Evolutionary conservation across 2,329 filamentous ascomycete species (phyloP).

Genomic region (Fusarium graminum): DNA sequence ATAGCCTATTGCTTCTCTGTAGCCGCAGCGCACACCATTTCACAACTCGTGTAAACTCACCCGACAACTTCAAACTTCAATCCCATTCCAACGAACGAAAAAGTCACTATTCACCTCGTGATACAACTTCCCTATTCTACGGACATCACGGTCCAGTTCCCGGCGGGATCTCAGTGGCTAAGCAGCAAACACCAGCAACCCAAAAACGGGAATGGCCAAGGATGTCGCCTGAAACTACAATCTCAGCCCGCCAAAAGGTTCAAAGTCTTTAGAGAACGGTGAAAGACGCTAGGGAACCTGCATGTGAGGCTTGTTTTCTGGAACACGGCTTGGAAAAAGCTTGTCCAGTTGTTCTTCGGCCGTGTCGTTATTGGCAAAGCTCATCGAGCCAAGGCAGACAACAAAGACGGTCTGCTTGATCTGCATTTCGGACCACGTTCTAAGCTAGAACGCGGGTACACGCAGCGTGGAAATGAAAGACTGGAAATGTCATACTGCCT

Average conservation of each 20-base stretch:
- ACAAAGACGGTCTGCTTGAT: neutral
- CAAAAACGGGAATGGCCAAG: neutral
- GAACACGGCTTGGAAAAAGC: conserved; percentile 20
- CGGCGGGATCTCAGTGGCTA: conserved; percentile 17
- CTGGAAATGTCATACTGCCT: conserved; percentile 1
- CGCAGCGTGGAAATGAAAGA: conserved; percentile 17
- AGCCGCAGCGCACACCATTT: neutral
- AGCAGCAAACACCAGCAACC: conserved; percentile 26
- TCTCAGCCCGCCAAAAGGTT: conserved; percentile 32
- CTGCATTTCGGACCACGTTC: neutral
- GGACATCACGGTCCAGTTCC: conserved; percentile 21
- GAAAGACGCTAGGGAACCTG: conserved; percentile 21
- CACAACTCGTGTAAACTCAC: neutral
- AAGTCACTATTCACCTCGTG: conserved; percentile 2
- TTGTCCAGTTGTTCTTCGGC: conserved; percentile 22
- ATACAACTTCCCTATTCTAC: neutral
- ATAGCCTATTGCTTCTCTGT: neutral
- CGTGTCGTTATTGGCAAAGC: conserved; percentile 1
- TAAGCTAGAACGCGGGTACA: conserved; percentile 16
- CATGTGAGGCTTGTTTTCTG: conserved; percentile 32
- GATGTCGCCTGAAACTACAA: conserved; percentile 27
- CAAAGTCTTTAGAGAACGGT: conserved; percentile 24
- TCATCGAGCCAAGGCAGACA: neutral
- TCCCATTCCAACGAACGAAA: conserved; percentile 7
- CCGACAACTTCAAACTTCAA: neutral